Conservation (phyloP, 2,329 filamentous ascomycete species). For the Aspergillus sergii region DNA sequence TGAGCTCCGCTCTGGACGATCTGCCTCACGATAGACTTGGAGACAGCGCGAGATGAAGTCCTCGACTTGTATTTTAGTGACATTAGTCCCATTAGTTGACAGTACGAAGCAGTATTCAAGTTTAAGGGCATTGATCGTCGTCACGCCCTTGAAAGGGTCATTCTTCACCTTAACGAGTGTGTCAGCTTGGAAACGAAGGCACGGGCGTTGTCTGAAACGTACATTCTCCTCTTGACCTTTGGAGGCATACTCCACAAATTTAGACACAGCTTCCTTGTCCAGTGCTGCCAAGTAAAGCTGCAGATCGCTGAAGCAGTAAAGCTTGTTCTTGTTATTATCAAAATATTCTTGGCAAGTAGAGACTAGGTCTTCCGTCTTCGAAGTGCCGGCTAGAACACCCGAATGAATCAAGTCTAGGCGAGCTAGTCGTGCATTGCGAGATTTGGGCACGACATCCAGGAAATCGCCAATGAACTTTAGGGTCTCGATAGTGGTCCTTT, state of each 20-base stretch:
- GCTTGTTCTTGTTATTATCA: slow-evolving; percentile 43
- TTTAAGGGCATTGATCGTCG: slow-evolving; percentile 47
- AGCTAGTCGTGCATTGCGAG: slow-evolving; percentile 47
- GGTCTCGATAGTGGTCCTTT: slow-evolving; percentile 34
- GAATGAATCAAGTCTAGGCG: slow-evolving; percentile 34
- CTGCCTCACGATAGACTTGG: slow-evolving; percentile 31
- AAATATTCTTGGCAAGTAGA: slow-evolving; percentile 44
- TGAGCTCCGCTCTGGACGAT: slow-evolving; percentile 25
- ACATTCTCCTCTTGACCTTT: slow-evolving; percentile 24
- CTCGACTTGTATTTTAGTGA: slow-evolving; percentile 32
- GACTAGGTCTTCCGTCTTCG: slow-evolving; percentile 36
- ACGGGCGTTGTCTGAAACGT: too few species aligned
- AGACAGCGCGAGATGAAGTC: slow-evolving; percentile 44
- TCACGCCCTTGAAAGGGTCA: slow-evolving; percentile 30
- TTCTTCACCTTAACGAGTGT: slow-evolving; percentile 17
- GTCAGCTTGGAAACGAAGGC: slow-evolving; percentile 4
- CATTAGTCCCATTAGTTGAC: slow-evolving; percentile 31
- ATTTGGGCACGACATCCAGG: slow-evolving; percentile 37
- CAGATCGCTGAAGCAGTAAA: slow-evolving; percentile 51
- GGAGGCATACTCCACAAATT: slow-evolving; percentile 31
- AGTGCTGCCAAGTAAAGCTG: slow-evolving; percentile 36
- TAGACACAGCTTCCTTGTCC: slow-evolving; percentile 27
- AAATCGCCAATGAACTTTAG: slow-evolving; percentile 40
- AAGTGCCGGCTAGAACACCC: slow-evolving; percentile 28
- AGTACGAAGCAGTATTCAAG: slow-evolving; percentile 46